Percentiles rank a stretch among this genome's conserved stretches.
Conservation (phyloP, 1,284 basidiomycete genomes). For the Leccinum pachyderme region DNA sequence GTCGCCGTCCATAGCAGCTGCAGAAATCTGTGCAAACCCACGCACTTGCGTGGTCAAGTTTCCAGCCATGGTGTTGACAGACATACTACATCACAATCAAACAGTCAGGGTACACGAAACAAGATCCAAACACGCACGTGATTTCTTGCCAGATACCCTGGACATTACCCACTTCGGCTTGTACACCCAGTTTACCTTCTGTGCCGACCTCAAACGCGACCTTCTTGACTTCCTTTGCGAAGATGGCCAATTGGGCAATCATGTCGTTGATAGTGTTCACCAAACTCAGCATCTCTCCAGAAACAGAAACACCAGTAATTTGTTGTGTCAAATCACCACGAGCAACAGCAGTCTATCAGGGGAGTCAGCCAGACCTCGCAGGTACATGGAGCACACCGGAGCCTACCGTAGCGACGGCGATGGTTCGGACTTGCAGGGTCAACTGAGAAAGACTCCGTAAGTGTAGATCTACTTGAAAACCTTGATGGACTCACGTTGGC, state of each 20-base stretch:
- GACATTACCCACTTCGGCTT: slow-evolving; percentile 95
- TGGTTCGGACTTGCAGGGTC: slow-evolving; percentile 93
- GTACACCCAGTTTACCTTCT: slow-evolving; percentile 95
- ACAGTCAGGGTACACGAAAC: neutral
- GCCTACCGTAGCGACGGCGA: slow-evolving; percentile 82
- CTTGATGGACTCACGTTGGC: slow-evolving; percentile 56
- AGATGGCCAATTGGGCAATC: slow-evolving; percentile 95
- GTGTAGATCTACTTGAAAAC: neutral
- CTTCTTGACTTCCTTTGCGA: slow-evolving; percentile 92
- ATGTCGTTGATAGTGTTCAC: slow-evolving; percentile 95
- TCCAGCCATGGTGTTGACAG: slow-evolving; percentile 95
- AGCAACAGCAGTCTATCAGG: slow-evolving; percentile 80
- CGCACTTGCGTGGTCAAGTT: slow-evolving; percentile 98
- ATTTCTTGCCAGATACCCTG: slow-evolving; percentile 99
- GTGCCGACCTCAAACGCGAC: slow-evolving; percentile 95
- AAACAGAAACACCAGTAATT: slow-evolving; percentile 88
- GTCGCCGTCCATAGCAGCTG: slow-evolving; percentile 98
- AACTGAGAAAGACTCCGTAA: slow-evolving; percentile 47
- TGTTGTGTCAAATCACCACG: slow-evolving; percentile 93
- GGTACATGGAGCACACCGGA: neutral
- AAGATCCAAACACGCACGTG: slow-evolving; percentile 64
- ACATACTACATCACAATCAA: slow-evolving; percentile 48
- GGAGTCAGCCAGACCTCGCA: slow-evolving; percentile 7
- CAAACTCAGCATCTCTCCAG: slow-evolving; percentile 93
- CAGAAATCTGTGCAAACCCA: slow-evolving; percentile 98